Evolutionary conservation across 2,329 filamentous ascomycete species (phyloP).

Genomic region (Microsporum ferrugineum): DNA sequence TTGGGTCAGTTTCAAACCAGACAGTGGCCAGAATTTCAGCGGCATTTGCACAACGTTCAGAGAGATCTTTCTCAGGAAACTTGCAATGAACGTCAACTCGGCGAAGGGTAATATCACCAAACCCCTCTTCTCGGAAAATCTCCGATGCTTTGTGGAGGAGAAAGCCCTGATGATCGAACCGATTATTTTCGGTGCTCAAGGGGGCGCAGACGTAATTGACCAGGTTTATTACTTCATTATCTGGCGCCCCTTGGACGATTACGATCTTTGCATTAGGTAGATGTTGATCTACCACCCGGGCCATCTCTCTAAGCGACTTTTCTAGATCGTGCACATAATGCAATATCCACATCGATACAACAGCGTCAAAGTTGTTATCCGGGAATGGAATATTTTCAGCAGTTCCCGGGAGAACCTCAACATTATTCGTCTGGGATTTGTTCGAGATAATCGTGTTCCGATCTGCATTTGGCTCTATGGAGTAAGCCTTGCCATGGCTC

Average conservation of each 20-base stretch:
- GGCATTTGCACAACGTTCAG: neutral
- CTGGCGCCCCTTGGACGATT: constrained; percentile 6
- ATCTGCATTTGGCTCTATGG: neutral
- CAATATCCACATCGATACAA: constrained; percentile 2
- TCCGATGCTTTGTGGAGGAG: neutral
- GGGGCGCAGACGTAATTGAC: constrained; percentile 5
- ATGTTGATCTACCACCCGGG: constrained; percentile 1
- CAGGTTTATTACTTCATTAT: constrained; percentile 6
- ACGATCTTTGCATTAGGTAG: constrained; percentile 5
- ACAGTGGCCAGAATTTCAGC: constrained; percentile 2
- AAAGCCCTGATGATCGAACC: neutral
- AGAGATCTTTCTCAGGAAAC: neutral
- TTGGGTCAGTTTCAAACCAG: neutral
- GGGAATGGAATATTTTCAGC: constrained; percentile 3
- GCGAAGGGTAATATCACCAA: neutral
- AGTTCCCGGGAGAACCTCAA: neutral
- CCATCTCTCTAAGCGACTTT: constrained; percentile 1
- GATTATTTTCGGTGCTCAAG: neutral
- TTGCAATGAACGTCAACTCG: constrained; percentile 1
- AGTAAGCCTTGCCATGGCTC: neutral
- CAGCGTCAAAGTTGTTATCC: constrained; percentile 7
- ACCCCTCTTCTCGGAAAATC: neutral
- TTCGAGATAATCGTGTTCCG: neutral
- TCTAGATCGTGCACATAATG: constrained; percentile 4
- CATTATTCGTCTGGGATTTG: neutral